Evolutionary conservation across 2,329 filamentous ascomycete species (phyloP), one percentile per base, ranked within the genome.

Genomic region (Cladosporium sp.): DNA sequence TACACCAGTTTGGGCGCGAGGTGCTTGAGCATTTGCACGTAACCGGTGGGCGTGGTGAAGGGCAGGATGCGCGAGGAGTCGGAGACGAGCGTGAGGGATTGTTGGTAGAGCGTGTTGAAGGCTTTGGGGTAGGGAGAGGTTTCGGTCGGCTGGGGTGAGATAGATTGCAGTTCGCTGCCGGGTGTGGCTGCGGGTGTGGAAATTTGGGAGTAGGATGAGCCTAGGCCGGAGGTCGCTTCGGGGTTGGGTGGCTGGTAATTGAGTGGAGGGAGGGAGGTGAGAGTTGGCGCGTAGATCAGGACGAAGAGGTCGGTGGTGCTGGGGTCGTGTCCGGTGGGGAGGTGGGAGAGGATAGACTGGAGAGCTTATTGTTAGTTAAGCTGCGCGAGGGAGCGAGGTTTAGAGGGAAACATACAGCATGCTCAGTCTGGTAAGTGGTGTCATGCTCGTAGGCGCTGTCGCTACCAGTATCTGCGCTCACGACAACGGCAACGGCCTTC

Each of bases 121-220:
- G 85, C 78, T 77, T 68, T n/a, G 70, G 68, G 41, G 65, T 47
- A 64, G 61, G 27, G 64, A 63, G 40, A 43, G 64, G 67, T 12
- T 62, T 71, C 57, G 63, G 67, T 54, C 62, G 63, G 42, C 45
- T 69, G 68, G 70, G 65, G 68, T 79, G 70, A 54, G 66, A 73
- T 61, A 43, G 64, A 58, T 50, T 66, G 56, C 9, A 68, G 57
- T 58, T 88, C 85, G 40, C 85, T 83, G 48, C 76, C 80, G 19
- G 85, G 80, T 1, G 84, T 84, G 63, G 83, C 80, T 44, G 80
- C 83, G 68, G 90, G 69, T 1, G 67, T 71, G 54, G 80, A 85
- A 67, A 96, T 93, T 71, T 93, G 90, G 57, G 88, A 90, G 73
- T 89, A 96, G 4, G 90, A 95, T 47, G 89, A 95, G 78, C 80